Evolutionary conservation across 495 filamentous ascomycete genomes (phyloP).

Genomic region (Penicilliopsis zonata): DNA sequence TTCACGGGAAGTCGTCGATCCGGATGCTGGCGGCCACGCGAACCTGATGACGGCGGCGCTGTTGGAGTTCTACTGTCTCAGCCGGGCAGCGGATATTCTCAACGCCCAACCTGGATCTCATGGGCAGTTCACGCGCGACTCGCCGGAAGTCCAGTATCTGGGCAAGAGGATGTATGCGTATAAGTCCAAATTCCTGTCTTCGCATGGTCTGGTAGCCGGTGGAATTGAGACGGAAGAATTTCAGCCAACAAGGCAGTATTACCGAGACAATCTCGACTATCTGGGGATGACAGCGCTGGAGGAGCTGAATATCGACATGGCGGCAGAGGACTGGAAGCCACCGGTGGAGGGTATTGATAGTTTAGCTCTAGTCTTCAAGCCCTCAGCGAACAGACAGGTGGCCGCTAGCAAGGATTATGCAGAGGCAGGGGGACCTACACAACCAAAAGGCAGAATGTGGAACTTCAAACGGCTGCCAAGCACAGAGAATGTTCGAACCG

Average conservation of each 20-base stretch:
- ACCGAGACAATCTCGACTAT: constrained; percentile 31
- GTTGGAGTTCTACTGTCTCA: constrained; percentile 34
- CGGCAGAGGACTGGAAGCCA: constrained; percentile 4
- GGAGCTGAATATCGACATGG: constrained; percentile 17
- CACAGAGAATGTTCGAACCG: constrained; percentile 7
- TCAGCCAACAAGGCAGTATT: constrained; percentile 24
- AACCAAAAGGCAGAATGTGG: constrained; percentile 3
- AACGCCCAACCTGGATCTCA: constrained; percentile 24
- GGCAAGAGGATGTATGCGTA: constrained; percentile 30
- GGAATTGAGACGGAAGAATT: constrained; percentile 26
- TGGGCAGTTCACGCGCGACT: constrained; percentile 25
- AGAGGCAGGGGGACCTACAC: constrained; percentile 4
- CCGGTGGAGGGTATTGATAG: constrained; percentile 10
- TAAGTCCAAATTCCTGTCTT: constrained; percentile 28
- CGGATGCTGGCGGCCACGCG: constrained; percentile 23
- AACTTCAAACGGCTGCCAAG: constrained; percentile 10
- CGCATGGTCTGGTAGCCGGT: constrained; percentile 26
- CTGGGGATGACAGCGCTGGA: constrained; percentile 27
- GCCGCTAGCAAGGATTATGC: constrained; percentile 1
- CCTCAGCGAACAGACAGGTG: constrained; percentile 4
- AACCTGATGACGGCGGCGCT: constrained; percentile 33
- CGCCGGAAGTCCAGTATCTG: constrained; percentile 28
- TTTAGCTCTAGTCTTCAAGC: constrained; percentile 13
- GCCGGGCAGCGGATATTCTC: constrained; percentile 31
- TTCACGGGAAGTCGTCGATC: constrained; percentile 13